Evolutionary conservation across 257 asterid genomes (phyloP).

Genomic region (Voacanga thouarsii): DNA sequence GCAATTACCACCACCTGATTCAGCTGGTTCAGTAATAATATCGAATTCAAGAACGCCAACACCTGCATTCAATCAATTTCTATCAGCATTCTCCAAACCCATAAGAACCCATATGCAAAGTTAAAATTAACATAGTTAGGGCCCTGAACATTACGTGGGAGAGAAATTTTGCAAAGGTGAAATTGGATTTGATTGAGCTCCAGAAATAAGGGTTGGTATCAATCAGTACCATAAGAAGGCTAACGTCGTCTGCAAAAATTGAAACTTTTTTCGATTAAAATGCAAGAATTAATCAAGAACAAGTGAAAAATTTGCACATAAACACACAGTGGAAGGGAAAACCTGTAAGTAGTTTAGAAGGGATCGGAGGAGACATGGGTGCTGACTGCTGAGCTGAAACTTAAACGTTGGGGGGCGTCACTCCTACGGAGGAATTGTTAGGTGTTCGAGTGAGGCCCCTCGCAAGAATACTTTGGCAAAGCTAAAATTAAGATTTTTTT

Average conservation of each 20-base stretch:
- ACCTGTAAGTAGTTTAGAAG: slow-evolving; percentile 24
- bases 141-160: slow-evolving; percentile 51
- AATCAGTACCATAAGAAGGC: slow-evolving; percentile 70
- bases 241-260: slow-evolving; percentile 68
- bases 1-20: slow-evolving; percentile 90
- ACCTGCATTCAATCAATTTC: slow-evolving; percentile 41
- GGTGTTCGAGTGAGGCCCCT: too few relatives aligned
- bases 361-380: slow-evolving; percentile 22
- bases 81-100: neutral
- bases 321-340: neutral
- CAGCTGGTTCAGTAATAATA: slow-evolving; percentile 67
- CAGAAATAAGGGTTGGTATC: slow-evolving; percentile 87
- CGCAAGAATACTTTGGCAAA: too few relatives aligned
- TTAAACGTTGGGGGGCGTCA: too few relatives aligned
- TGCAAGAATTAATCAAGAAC: slow-evolving; percentile 2
- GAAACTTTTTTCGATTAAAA: neutral
- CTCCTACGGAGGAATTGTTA: too few relatives aligned
- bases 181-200: slow-evolving; percentile 58
- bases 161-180: slow-evolving; percentile 65
- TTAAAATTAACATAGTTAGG: neutral
- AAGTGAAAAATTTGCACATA: neutral
- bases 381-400: neutral
- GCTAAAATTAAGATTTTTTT: too few relatives aligned
- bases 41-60: slow-evolving; percentile 72
- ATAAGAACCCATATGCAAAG: neutral